Evolutionary conservation across 148 eudicot genomes (phyloP).

Genomic region (Simmondsia chinensis): DNA sequence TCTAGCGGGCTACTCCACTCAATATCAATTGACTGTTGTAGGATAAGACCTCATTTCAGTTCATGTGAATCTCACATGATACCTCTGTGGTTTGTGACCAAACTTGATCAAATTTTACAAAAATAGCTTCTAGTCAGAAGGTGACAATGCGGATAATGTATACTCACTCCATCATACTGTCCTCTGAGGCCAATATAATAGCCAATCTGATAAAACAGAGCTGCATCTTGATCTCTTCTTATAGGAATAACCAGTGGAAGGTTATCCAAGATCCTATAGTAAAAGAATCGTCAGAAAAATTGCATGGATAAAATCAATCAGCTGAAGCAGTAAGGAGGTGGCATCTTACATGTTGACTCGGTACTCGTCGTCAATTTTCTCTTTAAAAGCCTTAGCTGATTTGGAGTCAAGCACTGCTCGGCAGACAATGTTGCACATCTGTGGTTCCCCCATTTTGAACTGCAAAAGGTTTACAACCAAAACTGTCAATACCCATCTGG

Average conservation of each 20-base stretch:
- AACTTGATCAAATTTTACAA: too few species aligned
- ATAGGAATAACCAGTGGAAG: constrained; percentile 6
- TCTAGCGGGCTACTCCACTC: too few species aligned
- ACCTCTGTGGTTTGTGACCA: too few species aligned
- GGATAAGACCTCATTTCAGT: too few species aligned
- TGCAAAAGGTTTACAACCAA: constrained; percentile 8
- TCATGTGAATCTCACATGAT: too few species aligned
- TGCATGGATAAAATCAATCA: background rate
- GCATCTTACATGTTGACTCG: constrained; percentile 29
- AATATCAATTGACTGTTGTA: too few species aligned
- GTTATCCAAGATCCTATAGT: constrained; percentile 4
- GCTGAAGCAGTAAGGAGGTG: background rate
- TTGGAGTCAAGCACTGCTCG: constrained; percentile 21
- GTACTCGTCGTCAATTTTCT: constrained; percentile 27
- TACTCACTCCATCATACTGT: background rate
- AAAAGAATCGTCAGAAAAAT: background rate
- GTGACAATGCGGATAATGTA: too few species aligned
- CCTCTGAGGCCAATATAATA: constrained; percentile 4
- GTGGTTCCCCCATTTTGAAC: constrained; percentile 33
- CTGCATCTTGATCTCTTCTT: background rate
- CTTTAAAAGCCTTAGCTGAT: constrained; percentile 28
- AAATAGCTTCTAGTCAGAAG: too few species aligned
- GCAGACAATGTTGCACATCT: constrained; percentile 27
- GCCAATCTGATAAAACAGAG: constrained; percentile 3
- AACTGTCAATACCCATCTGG: background rate